These are phyloP conservation scores for Trichoderma arundinaceum DNA, from an alignment of 2,329 filamentous ascomycete species.

Conservation along the genomic window DNA sequence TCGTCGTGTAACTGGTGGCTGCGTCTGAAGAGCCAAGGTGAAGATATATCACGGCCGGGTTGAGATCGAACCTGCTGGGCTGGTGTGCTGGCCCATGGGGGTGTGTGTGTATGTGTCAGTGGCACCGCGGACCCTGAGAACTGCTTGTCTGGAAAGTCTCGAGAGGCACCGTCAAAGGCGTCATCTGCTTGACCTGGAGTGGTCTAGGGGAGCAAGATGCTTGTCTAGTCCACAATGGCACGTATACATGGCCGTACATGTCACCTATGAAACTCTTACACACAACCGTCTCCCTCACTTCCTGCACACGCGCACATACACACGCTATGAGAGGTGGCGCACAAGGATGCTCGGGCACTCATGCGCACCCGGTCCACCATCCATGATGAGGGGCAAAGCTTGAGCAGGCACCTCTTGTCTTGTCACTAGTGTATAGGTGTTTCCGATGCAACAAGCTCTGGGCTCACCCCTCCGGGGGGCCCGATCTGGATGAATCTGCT, in stretches of 20 bases:
- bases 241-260: slow-evolving; percentile 30
- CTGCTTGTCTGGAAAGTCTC: slow-evolving; percentile 17
- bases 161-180: background rate
- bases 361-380: slow-evolving; percentile 28
- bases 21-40: slow-evolving; percentile 7
- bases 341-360: slow-evolving; percentile 29
- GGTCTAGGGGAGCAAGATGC: background rate
- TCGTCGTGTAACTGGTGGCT: slow-evolving; percentile 25
- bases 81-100: background rate
- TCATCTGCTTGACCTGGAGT: background rate
- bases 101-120: slow-evolving; percentile 4
- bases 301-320: slow-evolving; percentile 33
- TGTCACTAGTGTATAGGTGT: slow-evolving; percentile 30
- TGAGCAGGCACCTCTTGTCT: slow-evolving; percentile 28
- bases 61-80: slow-evolving; percentile 1
- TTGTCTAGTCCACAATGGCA: slow-evolving; percentile 29
- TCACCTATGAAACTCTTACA: slow-evolving; percentile 28
- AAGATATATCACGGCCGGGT: slow-evolving; percentile 9
- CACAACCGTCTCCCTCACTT: slow-evolving; percentile 14
- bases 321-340: slow-evolving; percentile 30
- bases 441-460: slow-evolving; percentile 26
- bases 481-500: slow-evolving; percentile 32
- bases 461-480: slow-evolving; percentile 18
- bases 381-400: slow-evolving; percentile 26
- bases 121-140: slow-evolving; percentile 17